These are phyloP conservation scores for Rubia peregrina DNA, from an alignment of 305 asterid species.

Conservation along the genomic window DNA sequence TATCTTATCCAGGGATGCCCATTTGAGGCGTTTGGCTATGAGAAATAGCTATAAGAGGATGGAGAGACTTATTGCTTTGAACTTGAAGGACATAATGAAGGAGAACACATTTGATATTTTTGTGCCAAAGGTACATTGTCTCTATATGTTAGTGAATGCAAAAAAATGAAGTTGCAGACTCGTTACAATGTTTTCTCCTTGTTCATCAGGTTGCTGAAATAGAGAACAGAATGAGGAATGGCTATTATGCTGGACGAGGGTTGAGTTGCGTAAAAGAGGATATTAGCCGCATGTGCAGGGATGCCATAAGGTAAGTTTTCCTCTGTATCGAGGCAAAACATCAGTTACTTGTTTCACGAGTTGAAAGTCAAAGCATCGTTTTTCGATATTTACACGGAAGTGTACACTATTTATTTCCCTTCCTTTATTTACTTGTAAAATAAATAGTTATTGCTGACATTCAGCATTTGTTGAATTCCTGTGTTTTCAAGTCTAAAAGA, in stretches of 20 bases:
- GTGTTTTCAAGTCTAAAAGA: no score
- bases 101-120: constrained; percentile 70
- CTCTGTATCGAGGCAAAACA: neutral
- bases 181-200: constrained; percentile 24
- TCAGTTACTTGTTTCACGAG: neutral
- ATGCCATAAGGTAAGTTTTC: constrained; percentile 79
- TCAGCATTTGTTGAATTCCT: neutral
- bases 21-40: constrained; percentile 81
- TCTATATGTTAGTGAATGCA: constrained; percentile 10
- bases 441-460: neutral
- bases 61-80: constrained; percentile 62
- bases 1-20: constrained; percentile 93
- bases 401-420: neutral
- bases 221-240: constrained; percentile 72
- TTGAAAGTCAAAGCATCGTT: neutral
- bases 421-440: neutral
- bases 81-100: constrained; percentile 79
- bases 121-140: constrained; percentile 59
- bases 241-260: constrained; percentile 83
- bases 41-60: constrained; percentile 82
- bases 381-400: neutral
- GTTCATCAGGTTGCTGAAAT: constrained; percentile 68
- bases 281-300: constrained; percentile 85
- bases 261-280: constrained; percentile 81
- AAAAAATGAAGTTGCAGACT: neutral